These are phyloP conservation scores for Obelidium mucronatum DNA, from an alignment of 192 early-diverging fungal genomes.

Conservation along the genomic window DNA sequence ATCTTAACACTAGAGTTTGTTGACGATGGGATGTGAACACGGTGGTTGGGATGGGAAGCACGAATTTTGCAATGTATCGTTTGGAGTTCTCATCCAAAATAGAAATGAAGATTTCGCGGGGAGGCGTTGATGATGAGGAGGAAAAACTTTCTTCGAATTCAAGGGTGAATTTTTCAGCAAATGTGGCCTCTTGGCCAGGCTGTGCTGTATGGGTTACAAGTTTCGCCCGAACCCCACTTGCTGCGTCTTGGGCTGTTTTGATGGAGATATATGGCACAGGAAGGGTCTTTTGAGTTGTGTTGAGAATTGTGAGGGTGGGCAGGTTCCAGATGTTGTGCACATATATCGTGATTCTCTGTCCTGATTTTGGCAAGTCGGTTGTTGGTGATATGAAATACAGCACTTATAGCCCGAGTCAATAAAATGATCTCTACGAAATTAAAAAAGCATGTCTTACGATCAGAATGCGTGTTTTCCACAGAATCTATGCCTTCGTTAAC, in stretches of 20 bases:
- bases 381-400: no score
- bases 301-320: slow-evolving; percentile 3
- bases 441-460: no score
- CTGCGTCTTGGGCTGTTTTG: slow-evolving; percentile 30
- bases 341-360: slow-evolving; percentile 14
- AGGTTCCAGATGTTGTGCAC: slow-evolving; percentile 36
- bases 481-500: no score
- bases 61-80: slow-evolving; percentile 33
- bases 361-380: neutral
- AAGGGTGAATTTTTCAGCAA: slow-evolving; percentile 27
- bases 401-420: no score
- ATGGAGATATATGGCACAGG: slow-evolving; percentile 25
- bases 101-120: slow-evolving; percentile 17
- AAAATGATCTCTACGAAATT: no score
- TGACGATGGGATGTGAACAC: slow-evolving; percentile 34
- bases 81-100: slow-evolving; percentile 29
- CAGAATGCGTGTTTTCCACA: no score
- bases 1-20: slow-evolving; percentile 25
- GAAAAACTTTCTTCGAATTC: slow-evolving; percentile 10
- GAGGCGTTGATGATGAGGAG: neutral
- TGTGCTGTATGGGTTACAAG: slow-evolving; percentile 13
- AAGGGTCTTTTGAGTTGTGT: neutral
- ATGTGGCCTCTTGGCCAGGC: slow-evolving; percentile 18
- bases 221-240: slow-evolving; percentile 20
- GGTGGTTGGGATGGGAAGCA: slow-evolving; percentile 11